Evolutionary conservation across 441 rosid species (phyloP).

Genomic region (Aleurites moluccanus): DNA sequence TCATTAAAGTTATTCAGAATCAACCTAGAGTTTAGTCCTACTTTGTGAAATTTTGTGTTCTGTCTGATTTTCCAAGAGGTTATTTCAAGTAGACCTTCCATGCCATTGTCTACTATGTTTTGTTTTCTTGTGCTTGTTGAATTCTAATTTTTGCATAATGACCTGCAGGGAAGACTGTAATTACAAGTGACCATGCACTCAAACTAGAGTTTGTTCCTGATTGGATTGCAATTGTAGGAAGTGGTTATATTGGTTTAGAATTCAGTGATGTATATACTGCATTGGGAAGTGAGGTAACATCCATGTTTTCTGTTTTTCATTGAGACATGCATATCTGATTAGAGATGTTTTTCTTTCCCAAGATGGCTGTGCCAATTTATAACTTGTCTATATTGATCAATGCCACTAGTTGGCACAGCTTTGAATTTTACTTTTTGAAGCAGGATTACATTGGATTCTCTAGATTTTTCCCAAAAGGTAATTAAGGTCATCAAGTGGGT

Average conservation of each 20-base stretch:
- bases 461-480: conserved; percentile 10
- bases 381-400: conserved; percentile 4
- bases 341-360: neutral
- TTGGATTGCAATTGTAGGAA: conserved; percentile 97
- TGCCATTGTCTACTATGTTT: conserved; percentile 26
- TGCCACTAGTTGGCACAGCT: neutral
- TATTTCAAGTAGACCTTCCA: neutral
- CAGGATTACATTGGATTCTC: neutral
- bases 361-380: neutral
- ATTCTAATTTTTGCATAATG: conserved; percentile 14
- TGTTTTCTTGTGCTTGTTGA: conserved; percentile 2
- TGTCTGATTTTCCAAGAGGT: neutral
- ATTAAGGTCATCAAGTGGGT: conserved; percentile 13
- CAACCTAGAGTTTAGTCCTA: neutral
- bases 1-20: neutral
- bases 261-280: conserved; percentile 99
- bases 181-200: conserved; percentile 97
- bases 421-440: neutral
- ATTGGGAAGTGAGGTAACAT: conserved; percentile 91
- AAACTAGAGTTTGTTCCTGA: conserved; percentile 92
- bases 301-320: neutral
- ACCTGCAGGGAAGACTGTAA: conserved; percentile 89
- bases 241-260: conserved; percentile 98
- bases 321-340: neutral
- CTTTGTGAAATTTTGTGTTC: conserved; percentile 3